Evolutionary conservation across 1,284 basidiomycete genomes (phyloP), one percentile per base, ranked within the genome.

Genomic region (Tilletiaria anomala): DNA sequence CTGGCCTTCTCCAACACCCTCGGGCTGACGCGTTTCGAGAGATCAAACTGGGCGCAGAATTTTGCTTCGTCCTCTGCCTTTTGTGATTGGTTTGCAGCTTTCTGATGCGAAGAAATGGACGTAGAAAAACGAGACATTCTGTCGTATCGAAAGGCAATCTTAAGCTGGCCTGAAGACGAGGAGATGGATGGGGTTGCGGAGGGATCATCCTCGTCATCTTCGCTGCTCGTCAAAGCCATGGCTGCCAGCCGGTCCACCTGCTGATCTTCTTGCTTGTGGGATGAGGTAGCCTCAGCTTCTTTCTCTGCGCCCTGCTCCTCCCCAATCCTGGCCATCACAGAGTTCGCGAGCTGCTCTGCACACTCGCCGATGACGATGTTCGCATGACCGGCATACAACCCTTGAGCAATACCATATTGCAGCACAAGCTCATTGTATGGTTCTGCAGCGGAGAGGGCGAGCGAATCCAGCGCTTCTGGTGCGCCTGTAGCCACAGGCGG

Each of bases 391-490:
- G 71, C 74, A 14, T 77, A 76, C 4, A 96, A 70, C 0, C 86
- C 89, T 66, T 94, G 86, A 5, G 85, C 77, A 42, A 87, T 70
- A 56, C 79, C 89, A 67, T 94, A 93, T 50, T 84, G 81, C 56
- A 85, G 78, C 2, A 93, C 72, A 22, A 97, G 75, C 50, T 83
- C 78, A 3, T 80, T 79, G 70, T 94, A 94, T 11, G 82, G 78
- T 16, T 62, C 59, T 2, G 57, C 57, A 3, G 53, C 51, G 1
- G 50, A 37, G 8, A 22, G 4, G 4, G 18, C 2, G 32, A 10
- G 33, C 16, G 18, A 22, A 15, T 22, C 19, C 19, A 16, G 24
- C 34, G n/a, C n/a, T n/a, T n/a, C n/a, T n/a, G n/a, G 16, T 40
- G 19, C 11, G 16, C 32, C 16, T 19, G 16, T 12, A 16, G 31